These are phyloP conservation scores for Pyrenophora tritici-repentis DNA, from an alignment of 2,329 filamentous ascomycete genomes.

Conservation along the genomic window DNA sequence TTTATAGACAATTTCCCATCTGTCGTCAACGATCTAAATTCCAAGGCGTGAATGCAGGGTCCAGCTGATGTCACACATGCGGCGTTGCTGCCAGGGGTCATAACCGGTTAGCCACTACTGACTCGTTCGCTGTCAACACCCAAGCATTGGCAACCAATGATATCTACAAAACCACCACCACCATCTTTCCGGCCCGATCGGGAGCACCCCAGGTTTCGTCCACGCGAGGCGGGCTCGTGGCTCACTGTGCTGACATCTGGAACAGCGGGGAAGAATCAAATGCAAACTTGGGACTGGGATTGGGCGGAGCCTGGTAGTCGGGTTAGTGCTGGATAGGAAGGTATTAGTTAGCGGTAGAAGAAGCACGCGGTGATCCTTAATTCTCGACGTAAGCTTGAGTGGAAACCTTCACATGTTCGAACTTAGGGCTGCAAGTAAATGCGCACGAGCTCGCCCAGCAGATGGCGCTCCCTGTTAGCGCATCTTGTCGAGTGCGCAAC, in stretches of 20 bases:
- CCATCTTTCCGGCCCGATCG: constrained; percentile 15
- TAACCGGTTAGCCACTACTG: constrained; percentile 28
- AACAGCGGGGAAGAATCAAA: background rate
- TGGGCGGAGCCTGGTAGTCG: constrained; percentile 5
- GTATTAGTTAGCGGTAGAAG: constrained; percentile 4
- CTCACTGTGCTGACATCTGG: constrained; percentile 7
- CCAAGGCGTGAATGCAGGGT: constrained; percentile 26
- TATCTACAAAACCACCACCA: constrained; percentile 18
- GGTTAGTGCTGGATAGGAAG: constrained; percentile 6
- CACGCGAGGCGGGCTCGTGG: constrained; percentile 30
- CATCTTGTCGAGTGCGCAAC: no score
- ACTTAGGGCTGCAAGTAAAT: background rate
- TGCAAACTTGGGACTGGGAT: constrained; percentile 8
- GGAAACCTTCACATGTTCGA: constrained; percentile 1
- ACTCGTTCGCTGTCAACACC: constrained; percentile 19
- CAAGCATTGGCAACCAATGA: constrained; percentile 25
- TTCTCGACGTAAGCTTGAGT: background rate
- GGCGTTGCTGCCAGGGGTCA: constrained; percentile 12
- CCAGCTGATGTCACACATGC: constrained; percentile 43
- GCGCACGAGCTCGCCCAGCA: constrained; percentile 1
- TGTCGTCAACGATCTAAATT: constrained; percentile 13
- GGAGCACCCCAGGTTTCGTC: constrained; percentile 18
- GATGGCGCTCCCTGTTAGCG: background rate
- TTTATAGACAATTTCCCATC: constrained; percentile 24
- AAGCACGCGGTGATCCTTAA: constrained; percentile 3